A percentile compares a stretch with the other conserved stretches of the same genome.
Conservation (phyloP, 371 early-diverging fungal genomes). For the Mucor racemosus region DNA sequence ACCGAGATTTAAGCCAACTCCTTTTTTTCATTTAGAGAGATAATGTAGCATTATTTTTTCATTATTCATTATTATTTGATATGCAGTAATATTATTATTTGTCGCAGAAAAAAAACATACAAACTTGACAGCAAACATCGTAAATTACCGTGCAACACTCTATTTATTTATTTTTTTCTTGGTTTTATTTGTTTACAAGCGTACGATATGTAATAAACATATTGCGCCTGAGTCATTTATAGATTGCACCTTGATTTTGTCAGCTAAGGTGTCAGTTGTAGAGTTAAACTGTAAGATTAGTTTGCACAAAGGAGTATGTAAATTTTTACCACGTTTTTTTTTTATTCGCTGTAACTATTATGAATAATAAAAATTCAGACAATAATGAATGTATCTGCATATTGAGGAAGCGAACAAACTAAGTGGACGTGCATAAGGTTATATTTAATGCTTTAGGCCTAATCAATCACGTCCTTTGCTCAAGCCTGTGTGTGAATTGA, state of each 20-base stretch:
- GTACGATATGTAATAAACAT: too few relatives aligned
- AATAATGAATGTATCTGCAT: constrained; percentile 4
- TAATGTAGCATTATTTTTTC: background rate
- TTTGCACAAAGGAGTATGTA: background rate
- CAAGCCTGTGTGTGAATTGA: background rate
- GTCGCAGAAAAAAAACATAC: background rate
- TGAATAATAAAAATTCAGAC: too few relatives aligned
- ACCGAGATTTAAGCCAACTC: background rate
- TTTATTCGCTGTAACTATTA: background rate
- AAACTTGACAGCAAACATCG: background rate
- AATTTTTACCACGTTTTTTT: background rate
- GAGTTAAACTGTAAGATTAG: background rate
- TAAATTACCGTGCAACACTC: background rate
- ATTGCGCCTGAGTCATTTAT: too few relatives aligned
- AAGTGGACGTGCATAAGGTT: background rate
- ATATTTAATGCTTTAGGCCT: background rate
- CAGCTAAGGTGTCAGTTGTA: background rate
- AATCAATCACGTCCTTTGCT: background rate
- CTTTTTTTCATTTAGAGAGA: background rate
- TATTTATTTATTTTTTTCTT: background rate
- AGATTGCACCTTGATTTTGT: background rate
- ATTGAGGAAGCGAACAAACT: background rate
- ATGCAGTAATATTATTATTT: background rate
- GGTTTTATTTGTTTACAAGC: background rate
- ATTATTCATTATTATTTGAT: background rate